A percentile compares a stretch with the other conserved stretches of the same genome.
These are phyloP conservation scores for Leonotis leonurus DNA, from an alignment of 257 asterid genomes.

Conservation along the genomic window DNA sequence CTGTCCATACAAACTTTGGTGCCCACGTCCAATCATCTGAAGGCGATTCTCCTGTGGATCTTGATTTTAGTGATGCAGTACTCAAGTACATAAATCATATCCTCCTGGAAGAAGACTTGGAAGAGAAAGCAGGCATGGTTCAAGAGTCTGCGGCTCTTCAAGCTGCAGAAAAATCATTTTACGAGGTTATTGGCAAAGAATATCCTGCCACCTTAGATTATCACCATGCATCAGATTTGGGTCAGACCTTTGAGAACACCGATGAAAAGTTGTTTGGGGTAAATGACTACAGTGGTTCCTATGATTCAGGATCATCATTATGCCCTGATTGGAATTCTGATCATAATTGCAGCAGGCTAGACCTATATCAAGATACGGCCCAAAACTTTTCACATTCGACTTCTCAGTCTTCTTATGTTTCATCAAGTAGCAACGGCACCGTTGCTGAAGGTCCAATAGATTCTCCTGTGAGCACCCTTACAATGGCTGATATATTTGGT, in stretches of 20 bases:
- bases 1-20: slow-evolving; percentile 10
- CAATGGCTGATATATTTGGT: slow-evolving; percentile 40
- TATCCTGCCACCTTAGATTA: slow-evolving; percentile 28
- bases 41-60: slow-evolving; percentile 45
- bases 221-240: slow-evolving; percentile 22
- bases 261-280: slow-evolving; percentile 18
- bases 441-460: slow-evolving; percentile 34
- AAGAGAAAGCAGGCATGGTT: slow-evolving; percentile 56
- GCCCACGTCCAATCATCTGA: slow-evolving; percentile 23
- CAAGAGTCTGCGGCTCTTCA: slow-evolving; percentile 72
- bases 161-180: slow-evolving; percentile 73
- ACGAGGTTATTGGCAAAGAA: slow-evolving; percentile 54
- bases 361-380: slow-evolving; percentile 5
- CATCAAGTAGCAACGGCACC: slow-evolving; percentile 37
- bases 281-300: slow-evolving; percentile 2
- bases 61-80: slow-evolving; percentile 62
- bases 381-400: slow-evolving; percentile 18
- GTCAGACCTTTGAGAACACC: slow-evolving; percentile 9
- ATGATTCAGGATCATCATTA: background rate
- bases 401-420: slow-evolving; percentile 34
- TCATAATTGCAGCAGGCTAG: background rate
- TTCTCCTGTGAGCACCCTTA: slow-evolving; percentile 51
- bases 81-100: slow-evolving; percentile 57
- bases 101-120: slow-evolving; percentile 78
- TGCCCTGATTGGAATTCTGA: slow-evolving; percentile 39